phyloP scores from a whole-genome alignment of 306 rosid genomes.

The Hippophae tibetana region DNA sequence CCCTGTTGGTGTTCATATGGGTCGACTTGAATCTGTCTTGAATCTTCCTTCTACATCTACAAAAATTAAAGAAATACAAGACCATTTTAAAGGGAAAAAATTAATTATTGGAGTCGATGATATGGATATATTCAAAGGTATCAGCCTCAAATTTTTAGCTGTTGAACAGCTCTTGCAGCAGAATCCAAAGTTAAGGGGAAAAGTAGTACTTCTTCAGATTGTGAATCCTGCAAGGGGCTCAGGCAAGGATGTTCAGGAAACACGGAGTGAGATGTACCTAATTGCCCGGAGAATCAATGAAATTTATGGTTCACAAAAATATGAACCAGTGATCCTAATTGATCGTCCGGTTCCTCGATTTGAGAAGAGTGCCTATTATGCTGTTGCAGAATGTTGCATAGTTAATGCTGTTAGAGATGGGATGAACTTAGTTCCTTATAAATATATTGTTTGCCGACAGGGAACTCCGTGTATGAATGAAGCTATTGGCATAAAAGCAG shows the following conservation, averaged over 20 bases:
- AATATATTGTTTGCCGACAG: conserved; percentile 72
- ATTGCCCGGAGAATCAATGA: conserved; percentile 55
- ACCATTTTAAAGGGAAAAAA: conserved; percentile 49
- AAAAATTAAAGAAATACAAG: conserved; percentile 55
- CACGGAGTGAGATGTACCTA: conserved; percentile 48
- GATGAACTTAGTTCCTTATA: conserved; percentile 80
- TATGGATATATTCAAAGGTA: conserved; percentile 86
- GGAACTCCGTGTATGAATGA: conserved; percentile 46
- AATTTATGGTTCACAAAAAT: conserved; percentile 42
- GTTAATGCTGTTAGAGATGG: conserved; percentile 89
- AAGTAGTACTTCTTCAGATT: conserved; percentile 66
- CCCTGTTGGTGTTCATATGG: conserved; percentile 89
- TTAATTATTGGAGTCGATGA: conserved; percentile 51
- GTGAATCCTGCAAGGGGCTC: conserved; percentile 81
- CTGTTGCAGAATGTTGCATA: conserved; percentile 73
- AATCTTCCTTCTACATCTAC: conserved; percentile 51
- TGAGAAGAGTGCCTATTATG: conserved; percentile 79
- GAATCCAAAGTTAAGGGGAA: conserved; percentile 44
- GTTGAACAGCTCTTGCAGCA: conserved; percentile 68
- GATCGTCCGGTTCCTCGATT: conserved; percentile 64
- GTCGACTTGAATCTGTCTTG: conserved; percentile 62
- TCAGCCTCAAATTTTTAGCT: conserved; percentile 67
- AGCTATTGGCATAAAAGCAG: conserved; percentile 37
- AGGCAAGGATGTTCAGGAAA: conserved; percentile 79
- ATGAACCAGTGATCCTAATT: conserved; percentile 61